Base-by-base conservation (phyloP, 192 early-diverging fungal genomes). In the Backusella tarrabulga region DNA sequence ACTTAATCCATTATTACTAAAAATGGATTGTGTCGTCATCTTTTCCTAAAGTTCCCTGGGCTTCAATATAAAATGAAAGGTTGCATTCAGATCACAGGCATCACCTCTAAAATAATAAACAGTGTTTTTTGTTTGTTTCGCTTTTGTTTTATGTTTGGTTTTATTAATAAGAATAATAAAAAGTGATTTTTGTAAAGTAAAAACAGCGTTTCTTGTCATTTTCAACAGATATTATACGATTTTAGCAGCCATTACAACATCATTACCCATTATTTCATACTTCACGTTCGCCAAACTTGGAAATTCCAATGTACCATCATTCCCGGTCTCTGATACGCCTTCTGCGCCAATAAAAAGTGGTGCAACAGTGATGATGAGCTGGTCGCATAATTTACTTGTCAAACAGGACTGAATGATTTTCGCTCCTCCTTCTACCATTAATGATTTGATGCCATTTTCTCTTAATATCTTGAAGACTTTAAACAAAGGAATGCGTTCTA, bases 381-480 rank as follows among this genome's bases (percentile, higher is more conserved):
- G 78, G 74, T 92, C 85, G 14, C 88, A 79, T 4, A 80, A 50
- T 3, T 76, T 75, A 34, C 70, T 78, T 38, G 67, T 74, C 74
- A 95, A 69, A 74, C 92, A 92, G 6, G 88, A 80, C 6, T 88
- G 82, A 56, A 97, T 95, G 6, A 97, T 83, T 32, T 79, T 80
- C 0, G 94, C 91, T 26, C 96, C 96, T 40, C 96, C 96, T 88
- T 97, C 96, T 12, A 97, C 92, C 96, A 97, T 97, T 38, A 97
- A 68, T 4, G 80, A 71, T 9, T 72, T 42, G 23, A 95, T 88
- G 29, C 87, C 81, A 50, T 78, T 6, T 66, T 44, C 9, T 34
- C 42, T 54, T 36, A 90, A 54, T 44, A 67, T 36, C 9, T 38
- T 34, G 0, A 87, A 63, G 1, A 85, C 80, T 19, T 38, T 76